Evolutionary conservation across 164 flowering plant species (phyloP).

Genomic region (Berberis thunbergii): DNA sequence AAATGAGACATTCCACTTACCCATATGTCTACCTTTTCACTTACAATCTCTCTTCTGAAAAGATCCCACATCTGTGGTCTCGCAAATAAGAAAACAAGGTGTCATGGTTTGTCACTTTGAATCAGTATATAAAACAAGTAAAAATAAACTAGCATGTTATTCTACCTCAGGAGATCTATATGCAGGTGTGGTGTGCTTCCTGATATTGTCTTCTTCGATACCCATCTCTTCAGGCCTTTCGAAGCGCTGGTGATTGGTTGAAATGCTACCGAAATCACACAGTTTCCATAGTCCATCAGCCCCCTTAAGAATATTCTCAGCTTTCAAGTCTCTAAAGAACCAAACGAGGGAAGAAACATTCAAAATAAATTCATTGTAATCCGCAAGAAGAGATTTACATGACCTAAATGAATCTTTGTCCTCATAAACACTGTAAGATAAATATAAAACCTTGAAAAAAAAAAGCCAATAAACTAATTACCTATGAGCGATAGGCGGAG

Average conservation of each 20-base stretch:
- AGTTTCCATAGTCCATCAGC: constrained; percentile 89
- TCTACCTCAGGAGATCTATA: constrained; percentile 97
- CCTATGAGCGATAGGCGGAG: constrained; percentile 97
- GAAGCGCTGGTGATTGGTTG: constrained; percentile 92
- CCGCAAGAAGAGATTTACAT: too few relatives aligned
- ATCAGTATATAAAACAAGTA: constrained; percentile 1
- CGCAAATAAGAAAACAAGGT: constrained; percentile 12
- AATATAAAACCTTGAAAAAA: too few relatives aligned
- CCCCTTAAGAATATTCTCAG: constrained; percentile 82
- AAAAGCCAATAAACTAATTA: constrained; percentile 10
- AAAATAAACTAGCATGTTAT: not conserved
- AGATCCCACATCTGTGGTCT: constrained; percentile 93
- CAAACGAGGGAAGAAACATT: not conserved
- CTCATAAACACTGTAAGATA: too few relatives aligned
- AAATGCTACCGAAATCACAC: constrained; percentile 97
- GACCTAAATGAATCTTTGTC: too few relatives aligned
- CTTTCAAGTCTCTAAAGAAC: constrained; percentile 79
- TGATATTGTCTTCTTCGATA: constrained; percentile 92
- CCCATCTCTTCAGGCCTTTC: constrained; percentile 99
- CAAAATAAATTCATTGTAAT: too few relatives aligned
- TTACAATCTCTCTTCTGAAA: constrained; percentile 73
- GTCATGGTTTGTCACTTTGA: constrained; percentile 6
- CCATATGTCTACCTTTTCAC: constrained; percentile 99
- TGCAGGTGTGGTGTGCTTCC: constrained; percentile 97
- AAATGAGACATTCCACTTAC: constrained; percentile 37